Conservation (phyloP, 345 rosid species). For the Hevea brasiliensis region DNA sequence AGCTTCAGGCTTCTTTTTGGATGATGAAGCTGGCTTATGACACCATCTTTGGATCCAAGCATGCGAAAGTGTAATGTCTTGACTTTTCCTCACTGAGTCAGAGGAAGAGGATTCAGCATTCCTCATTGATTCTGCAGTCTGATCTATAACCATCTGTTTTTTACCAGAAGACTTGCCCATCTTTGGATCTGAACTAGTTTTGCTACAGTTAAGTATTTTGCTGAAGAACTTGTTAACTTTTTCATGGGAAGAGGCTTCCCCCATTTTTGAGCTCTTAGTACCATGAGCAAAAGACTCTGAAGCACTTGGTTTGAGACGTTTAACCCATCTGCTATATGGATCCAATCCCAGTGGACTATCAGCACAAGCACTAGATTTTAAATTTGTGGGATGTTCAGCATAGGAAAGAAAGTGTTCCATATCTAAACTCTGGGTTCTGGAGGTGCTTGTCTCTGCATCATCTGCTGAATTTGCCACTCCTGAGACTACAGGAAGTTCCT, state of each 20-base stretch:
- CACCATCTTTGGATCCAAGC: constrained; percentile 85
- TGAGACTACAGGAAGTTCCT: constrained; percentile 42
- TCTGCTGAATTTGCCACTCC: constrained; percentile 33
- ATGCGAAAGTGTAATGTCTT: constrained; percentile 34
- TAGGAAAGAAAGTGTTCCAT: constrained; percentile 44
- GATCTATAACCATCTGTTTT: constrained; percentile 25
- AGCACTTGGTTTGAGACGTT: constrained; percentile 60
- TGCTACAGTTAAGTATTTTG: constrained; percentile 33
- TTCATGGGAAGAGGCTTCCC: constrained; percentile 41
- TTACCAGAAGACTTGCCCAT: constrained; percentile 28
- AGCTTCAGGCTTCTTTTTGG: constrained; percentile 26
- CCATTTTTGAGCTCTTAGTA: constrained; percentile 43
- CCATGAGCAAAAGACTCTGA: constrained; percentile 39
- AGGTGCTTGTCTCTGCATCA: constrained; percentile 56
- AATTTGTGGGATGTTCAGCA: constrained; percentile 34
- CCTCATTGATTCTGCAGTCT: constrained; percentile 18
- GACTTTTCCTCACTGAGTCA: constrained; percentile 28
- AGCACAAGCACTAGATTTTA: constrained; percentile 38
- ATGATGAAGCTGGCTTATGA: constrained; percentile 29
- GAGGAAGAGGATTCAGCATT: constrained; percentile 32
- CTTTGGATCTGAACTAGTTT: constrained; percentile 36
- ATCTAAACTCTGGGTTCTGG: constrained; percentile 75
- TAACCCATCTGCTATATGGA: constrained; percentile 70
- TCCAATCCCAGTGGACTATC: constrained; percentile 34
- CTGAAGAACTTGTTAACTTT: constrained; percentile 39